Base-by-base conservation (phyloP, 305 asterid genomes). In the Fraxinus greggii region DNA sequence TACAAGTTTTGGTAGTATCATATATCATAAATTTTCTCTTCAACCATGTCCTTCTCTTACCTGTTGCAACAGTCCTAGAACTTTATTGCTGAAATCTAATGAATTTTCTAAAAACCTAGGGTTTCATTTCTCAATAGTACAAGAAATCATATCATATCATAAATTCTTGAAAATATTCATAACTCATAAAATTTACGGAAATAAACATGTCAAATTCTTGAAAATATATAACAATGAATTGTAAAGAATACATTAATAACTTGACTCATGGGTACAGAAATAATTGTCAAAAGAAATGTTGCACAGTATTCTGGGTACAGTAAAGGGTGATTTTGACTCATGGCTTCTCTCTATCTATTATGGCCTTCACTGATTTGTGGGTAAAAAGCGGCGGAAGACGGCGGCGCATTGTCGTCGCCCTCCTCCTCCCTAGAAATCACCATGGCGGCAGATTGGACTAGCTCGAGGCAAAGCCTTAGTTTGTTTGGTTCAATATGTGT, bases 351-450 rank as follows among this genome's bases (percentile, higher is more conserved):
- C 17, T 89, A 92, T 77, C 81, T 82, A 3, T 79, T 77, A 24
- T 86, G 91, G 86, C 91, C 94, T 35, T 87, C 88, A 15, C 87
- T 72, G 88, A 90, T 91, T 1, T 94, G 90, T 2, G 93, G 96
- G 54, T 86, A 87, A 1, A 89, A 84, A 7, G 85, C 82, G n/a
- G 82, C 81, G 0, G 85, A 77, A 3, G 92, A 78, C 61, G 19
- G 19, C 33, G 84, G 84, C 28, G 83, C 88, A 76, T 59, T 88
- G 0, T 86, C 87, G 63, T 91, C 90, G 31, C 97, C 98, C 61
- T 95, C 98, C 84, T 95, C 99, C 84, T 95, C 99, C 13, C 99
- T 76, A 0, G 99, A 95, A 1, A 95, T 92, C 7, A 95, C 99
- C 93, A 92, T 85, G 0, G 97, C 98, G 0, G 99, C 99, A 0